These are phyloP conservation scores for Phytophthora ramorum DNA, from an alignment of 352 stramenopile genomes.

Conservation along the genomic window DNA sequence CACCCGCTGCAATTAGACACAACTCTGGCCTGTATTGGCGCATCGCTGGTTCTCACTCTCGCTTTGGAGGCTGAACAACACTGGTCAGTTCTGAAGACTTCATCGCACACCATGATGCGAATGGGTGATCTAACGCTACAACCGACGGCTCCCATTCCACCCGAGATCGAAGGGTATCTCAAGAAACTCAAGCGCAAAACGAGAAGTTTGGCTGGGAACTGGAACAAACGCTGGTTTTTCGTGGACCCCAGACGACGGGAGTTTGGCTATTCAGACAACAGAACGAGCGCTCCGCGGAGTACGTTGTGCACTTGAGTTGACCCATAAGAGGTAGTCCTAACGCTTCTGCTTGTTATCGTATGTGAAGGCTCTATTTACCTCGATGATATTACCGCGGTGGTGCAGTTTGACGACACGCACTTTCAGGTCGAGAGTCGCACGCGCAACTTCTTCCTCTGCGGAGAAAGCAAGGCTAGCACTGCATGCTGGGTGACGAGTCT, in stretches of 20 bases:
- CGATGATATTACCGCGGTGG: slow-evolving; percentile 87
- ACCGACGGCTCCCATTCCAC: slow-evolving; percentile 58
- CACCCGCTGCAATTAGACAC: slow-evolving; percentile 23
- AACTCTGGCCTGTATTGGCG: background rate
- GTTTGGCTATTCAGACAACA: slow-evolving; percentile 75
- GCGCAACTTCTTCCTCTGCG: slow-evolving; percentile 87
- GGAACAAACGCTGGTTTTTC: slow-evolving; percentile 91
- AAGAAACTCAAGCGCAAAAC: slow-evolving; percentile 91
- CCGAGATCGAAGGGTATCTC: slow-evolving; percentile 86
- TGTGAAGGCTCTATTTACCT: slow-evolving; percentile 78
- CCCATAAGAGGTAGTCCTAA: slow-evolving; percentile 5
- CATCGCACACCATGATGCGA: slow-evolving; percentile 23
- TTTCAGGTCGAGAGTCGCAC: slow-evolving; percentile 87
- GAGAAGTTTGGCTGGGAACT: slow-evolving; percentile 73
- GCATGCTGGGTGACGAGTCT: slow-evolving; percentile 84
- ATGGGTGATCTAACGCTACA: slow-evolving; percentile 30
- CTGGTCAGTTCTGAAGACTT: background rate
- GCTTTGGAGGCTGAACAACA: slow-evolving; percentile 14
- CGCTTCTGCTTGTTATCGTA: background rate
- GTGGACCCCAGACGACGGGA: slow-evolving; percentile 77
- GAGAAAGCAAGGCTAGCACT: slow-evolving; percentile 85
- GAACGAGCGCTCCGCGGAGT: slow-evolving; percentile 58
- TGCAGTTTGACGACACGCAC: slow-evolving; percentile 87
- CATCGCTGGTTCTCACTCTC: slow-evolving; percentile 26
- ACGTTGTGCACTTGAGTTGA: slow-evolving; percentile 14